These are phyloP conservation scores for Teratosphaeriaceae sp. DNA, from an alignment of 2,329 filamentous ascomycete species.

Conservation along the genomic window DNA sequence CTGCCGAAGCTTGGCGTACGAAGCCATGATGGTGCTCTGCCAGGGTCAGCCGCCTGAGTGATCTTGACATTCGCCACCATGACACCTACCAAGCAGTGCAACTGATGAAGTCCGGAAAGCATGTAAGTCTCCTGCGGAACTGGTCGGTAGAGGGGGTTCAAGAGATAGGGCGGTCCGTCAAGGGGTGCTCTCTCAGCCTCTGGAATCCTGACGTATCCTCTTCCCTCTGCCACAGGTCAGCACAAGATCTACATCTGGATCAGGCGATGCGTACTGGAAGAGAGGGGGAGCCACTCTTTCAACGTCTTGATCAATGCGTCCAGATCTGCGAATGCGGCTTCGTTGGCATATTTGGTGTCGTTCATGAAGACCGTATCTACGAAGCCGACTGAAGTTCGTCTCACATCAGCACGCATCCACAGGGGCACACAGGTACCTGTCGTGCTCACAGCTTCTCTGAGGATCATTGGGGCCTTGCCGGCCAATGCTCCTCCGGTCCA, in stretches of 20 bases:
- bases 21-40: conserved; percentile 7
- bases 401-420: conserved; percentile 1
- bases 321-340: conserved; percentile 1
- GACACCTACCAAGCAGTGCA: conserved; percentile 2
- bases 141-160: conserved; percentile 2
- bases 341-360: conserved; percentile 6
- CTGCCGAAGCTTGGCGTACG: conserved; percentile 3
- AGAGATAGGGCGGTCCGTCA: conserved; percentile 5
- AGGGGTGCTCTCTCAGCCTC: not conserved
- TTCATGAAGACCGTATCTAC: conserved; percentile 7
- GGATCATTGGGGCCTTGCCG: conserved; percentile 3
- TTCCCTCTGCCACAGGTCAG: conserved; percentile 4
- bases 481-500: not conserved
- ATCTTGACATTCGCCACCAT: not conserved
- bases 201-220: conserved; percentile 6
- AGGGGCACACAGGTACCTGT: too few species aligned
- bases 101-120: conserved; percentile 4
- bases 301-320: not conserved
- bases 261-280: not conserved
- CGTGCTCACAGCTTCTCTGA: conserved; percentile 1
- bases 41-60: not conserved
- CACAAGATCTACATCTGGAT: not conserved
- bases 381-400: conserved; percentile 4
- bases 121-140: conserved; percentile 2
- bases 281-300: conserved; percentile 2